phyloP scores from a whole-genome alignment of 75 land plant genomes.

The Ceratopteris richardii region DNA sequence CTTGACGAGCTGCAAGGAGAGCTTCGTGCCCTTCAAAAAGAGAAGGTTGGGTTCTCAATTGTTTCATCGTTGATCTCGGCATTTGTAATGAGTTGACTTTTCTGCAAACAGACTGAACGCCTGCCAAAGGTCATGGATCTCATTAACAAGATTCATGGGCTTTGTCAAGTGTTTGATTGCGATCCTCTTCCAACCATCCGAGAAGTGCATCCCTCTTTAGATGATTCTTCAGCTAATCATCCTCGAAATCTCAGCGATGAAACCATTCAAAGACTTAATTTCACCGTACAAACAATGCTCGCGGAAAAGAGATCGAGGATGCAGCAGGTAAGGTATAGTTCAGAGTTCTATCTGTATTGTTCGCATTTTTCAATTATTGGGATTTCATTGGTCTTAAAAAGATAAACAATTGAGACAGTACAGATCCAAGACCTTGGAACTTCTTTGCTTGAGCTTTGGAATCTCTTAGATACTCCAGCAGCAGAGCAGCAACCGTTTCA shows the following conservation, averaged over 20 bases:
- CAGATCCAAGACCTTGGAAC: conserved; percentile 65
- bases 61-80: not conserved
- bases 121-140: conserved; percentile 50
- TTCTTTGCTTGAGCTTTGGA: conserved; percentile 58
- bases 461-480: conserved; percentile 52
- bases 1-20: conserved; percentile 54
- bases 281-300: conserved; percentile 32
- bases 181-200: conserved; percentile 47
- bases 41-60: conserved; percentile 28
- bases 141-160: conserved; percentile 32
- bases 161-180: conserved; percentile 54
- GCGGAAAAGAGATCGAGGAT: conserved; percentile 50
- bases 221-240: conserved; percentile 21
- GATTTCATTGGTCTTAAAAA: not conserved
- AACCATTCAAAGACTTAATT: conserved; percentile 43
- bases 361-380: not conserved
- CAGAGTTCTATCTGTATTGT: not conserved
- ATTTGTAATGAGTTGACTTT: conserved; percentile 14
- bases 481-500: conserved; percentile 45
- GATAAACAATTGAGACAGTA: conserved; percentile 1
- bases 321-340: conserved; percentile 41
- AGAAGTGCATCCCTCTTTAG: conserved; percentile 76
- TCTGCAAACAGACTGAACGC: conserved; percentile 52
- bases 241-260: conserved; percentile 51
- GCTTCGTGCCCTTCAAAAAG: conserved; percentile 53